A percentile compares a stretch with the other conserved stretches of the same genome.
Evolutionary conservation across 2,329 filamentous ascomycete species (phyloP).

Genomic region (Xylaria arbuscula): DNA sequence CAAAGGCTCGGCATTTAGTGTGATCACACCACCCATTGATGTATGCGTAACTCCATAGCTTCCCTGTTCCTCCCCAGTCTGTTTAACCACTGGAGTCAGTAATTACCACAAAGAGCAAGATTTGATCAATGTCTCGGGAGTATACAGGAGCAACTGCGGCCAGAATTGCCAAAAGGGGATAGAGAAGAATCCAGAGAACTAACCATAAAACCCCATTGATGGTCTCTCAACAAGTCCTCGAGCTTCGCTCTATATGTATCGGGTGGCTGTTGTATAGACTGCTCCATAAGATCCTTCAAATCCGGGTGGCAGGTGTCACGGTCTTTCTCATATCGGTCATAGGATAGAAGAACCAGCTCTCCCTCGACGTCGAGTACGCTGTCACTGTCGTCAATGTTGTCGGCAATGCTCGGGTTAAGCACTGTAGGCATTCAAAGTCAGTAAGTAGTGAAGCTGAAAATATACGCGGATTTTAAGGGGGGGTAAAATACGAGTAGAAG

Average conservation of each 20-base stretch:
- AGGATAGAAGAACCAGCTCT: slow-evolving; percentile 3
- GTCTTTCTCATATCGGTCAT: not conserved
- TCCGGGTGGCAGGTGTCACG: not conserved
- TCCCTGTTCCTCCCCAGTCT: too few species aligned
- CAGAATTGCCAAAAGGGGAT: too few species aligned
- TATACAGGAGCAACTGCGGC: too few species aligned
- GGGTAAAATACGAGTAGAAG: not conserved
- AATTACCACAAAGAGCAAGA: too few species aligned
- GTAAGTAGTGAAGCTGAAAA: not conserved
- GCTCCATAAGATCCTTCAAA: not conserved
- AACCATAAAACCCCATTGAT: not conserved
- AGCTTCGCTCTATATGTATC: not conserved
- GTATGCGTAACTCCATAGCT: not conserved
- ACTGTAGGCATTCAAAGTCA: not conserved
- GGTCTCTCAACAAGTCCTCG: not conserved
- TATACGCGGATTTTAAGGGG: not conserved
- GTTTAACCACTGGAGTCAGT: too few species aligned
- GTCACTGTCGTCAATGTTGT: too few species aligned
- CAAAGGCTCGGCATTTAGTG: not conserved
- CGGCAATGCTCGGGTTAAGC: too few species aligned
- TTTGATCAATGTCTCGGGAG: too few species aligned
- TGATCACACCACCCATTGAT: not conserved
- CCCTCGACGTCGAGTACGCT: too few species aligned
- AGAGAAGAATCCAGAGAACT: too few species aligned
- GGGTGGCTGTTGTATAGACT: not conserved